These are phyloP conservation scores for Fusarium musae DNA, from an alignment of 2,329 filamentous ascomycete species.

Conservation along the genomic window DNA sequence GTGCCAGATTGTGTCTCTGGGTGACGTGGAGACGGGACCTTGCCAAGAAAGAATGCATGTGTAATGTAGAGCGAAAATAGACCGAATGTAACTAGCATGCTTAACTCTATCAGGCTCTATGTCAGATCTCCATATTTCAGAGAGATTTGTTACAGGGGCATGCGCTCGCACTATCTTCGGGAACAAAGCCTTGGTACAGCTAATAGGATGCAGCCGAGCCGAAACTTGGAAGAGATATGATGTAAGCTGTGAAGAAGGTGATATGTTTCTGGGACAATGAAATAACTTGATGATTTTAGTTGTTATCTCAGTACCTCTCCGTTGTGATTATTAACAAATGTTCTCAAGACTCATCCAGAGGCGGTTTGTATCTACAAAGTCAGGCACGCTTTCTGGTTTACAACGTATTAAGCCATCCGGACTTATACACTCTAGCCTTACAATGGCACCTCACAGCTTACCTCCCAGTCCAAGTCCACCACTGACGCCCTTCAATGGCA, in stretches of 20 bases:
- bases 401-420: too few relatives aligned
- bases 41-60: too few relatives aligned
- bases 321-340: background rate
- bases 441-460: background rate
- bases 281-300: background rate
- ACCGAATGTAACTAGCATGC: too few relatives aligned
- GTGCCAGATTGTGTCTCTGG: too few relatives aligned
- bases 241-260: background rate
- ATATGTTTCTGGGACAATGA: accelerated
- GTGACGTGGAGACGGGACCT: too few relatives aligned
- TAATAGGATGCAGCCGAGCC: background rate
- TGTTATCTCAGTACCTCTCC: background rate
- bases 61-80: too few relatives aligned
- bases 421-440: background rate
- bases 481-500: background rate
- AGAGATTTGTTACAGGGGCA: too few relatives aligned
- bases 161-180: background rate
- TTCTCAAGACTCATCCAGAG: background rate
- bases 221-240: background rate
- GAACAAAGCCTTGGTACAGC: background rate
- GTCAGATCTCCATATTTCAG: too few relatives aligned
- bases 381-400: background rate
- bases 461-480: background rate
- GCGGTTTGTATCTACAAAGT: background rate
- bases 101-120: too few relatives aligned